Evolutionary conservation across 768 basidiomycete species (phyloP), one percentile per base, ranked within the genome.

Genomic region (Termitomyces heimii): DNA sequence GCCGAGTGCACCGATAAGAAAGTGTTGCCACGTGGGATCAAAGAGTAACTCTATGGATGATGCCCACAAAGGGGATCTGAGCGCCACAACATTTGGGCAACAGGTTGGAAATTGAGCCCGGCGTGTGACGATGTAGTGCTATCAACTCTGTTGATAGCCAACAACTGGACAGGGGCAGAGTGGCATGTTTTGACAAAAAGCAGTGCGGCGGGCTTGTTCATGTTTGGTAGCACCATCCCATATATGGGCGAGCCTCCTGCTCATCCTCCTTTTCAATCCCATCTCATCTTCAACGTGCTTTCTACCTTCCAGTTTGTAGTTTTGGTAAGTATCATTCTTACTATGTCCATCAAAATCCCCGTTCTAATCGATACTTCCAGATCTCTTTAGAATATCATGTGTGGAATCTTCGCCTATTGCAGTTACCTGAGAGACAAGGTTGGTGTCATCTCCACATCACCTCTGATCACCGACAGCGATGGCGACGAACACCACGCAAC

Each of bases 351-450:
- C 22, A 37, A 32, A 50, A 57, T 57, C 40, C 26, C 40, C 9
- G n/a, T 22, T 22, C 56, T 43, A 4, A 40, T 28, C 43, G 24
- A 37, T 20, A 39, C 35, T 46, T 22, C 14, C n/a, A 39, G 46
- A 53, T 44, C 53, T 29, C 31, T 39, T 16, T 49, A 43, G 56
- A 53, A 24, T 39, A 73, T 63, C 56, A 93, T 92, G 92, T 94
- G 92, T 75, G 95, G 95, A 75, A 98, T 98, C 76, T 98, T 98
- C 71, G 91, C 82, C 56, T 98, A 97, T 76, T 94, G 92, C 80
- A 95, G 85, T 73, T 98, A 75, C 79, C 81, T 98, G 70, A 88
- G 88, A 74, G 95, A 98, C 77, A 95, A 94, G 85, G 92, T 92
- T 53, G 55, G 87, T 75, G 46, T 46, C 53, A 35, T 62, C 34